These are phyloP conservation scores for Viola pubescens DNA, from an alignment of 441 rosid species.

Conservation along the genomic window DNA sequence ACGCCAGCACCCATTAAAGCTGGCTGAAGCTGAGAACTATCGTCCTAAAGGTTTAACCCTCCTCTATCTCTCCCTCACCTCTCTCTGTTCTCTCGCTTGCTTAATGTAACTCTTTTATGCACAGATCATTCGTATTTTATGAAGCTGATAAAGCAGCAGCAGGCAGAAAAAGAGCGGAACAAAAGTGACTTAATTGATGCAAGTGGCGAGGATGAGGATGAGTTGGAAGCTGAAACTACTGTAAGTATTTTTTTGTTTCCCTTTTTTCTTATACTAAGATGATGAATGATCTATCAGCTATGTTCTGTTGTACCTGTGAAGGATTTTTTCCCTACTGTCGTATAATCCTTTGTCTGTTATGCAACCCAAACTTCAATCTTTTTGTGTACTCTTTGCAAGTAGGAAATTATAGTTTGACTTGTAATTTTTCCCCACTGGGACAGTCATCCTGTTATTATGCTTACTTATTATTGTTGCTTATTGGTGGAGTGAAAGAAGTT, in stretches of 20 bases:
- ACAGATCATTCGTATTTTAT: constrained; percentile 61
- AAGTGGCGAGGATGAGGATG: constrained; percentile 25
- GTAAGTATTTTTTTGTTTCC: constrained; percentile 17
- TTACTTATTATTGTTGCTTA: no score
- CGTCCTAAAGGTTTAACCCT: constrained; percentile 47
- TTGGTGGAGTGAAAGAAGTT: no score
- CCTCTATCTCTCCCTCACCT: neutral
- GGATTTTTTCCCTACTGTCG: no score
- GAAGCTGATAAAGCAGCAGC: constrained; percentile 47
- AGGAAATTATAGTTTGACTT: no score
- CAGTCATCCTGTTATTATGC: no score
- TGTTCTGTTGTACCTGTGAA: no score
- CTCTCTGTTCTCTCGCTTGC: neutral
- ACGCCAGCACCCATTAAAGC: constrained; percentile 51
- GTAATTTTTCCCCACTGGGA: no score
- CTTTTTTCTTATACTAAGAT: neutral
- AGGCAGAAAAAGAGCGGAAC: constrained; percentile 28
- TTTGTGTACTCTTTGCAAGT: no score
- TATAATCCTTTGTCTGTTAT: no score
- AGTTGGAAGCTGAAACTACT: constrained; percentile 23
- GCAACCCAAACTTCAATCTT: no score
- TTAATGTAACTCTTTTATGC: constrained; percentile 1
- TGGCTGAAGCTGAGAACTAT: constrained; percentile 52
- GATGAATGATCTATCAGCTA: no score
- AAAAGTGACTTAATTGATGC: constrained; percentile 21